phyloP scores from a whole-genome alignment of 495 filamentous ascomycete genomes.

The Xylaria venustula region DNA sequence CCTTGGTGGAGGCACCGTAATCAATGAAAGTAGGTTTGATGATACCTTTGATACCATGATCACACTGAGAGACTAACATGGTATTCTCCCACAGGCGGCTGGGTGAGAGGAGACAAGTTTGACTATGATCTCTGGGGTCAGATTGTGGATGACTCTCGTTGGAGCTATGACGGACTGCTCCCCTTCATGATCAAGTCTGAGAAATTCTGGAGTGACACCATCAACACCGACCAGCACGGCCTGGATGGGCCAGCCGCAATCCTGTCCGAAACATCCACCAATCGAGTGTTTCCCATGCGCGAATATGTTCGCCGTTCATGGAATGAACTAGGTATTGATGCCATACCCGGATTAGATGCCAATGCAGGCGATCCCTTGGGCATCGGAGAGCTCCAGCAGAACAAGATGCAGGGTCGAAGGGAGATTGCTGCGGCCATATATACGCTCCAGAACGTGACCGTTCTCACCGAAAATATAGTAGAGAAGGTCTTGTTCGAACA shows the following conservation, averaged over 20 bases:
- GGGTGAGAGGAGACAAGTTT: slow-evolving; percentile 33
- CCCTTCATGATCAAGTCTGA: slow-evolving; percentile 31
- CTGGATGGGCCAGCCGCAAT: slow-evolving; percentile 26
- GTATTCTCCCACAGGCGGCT: slow-evolving; percentile 25
- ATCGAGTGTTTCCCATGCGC: slow-evolving; percentile 32
- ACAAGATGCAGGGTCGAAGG: slow-evolving; percentile 31
- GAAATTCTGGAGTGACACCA: slow-evolving; percentile 9
- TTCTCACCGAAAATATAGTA: slow-evolving; percentile 30
- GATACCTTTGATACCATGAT: no score
- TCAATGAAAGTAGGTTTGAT: slow-evolving; percentile 14
- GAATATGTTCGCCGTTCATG: slow-evolving; percentile 25
- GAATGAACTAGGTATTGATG: slow-evolving; percentile 26
- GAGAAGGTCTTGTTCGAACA: slow-evolving; percentile 22
- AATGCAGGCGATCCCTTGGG: slow-evolving; percentile 33
- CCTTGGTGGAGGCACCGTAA: slow-evolving; percentile 33
- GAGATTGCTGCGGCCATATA: slow-evolving; percentile 34
- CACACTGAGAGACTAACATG: no score
- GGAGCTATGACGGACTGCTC: slow-evolving; percentile 36
- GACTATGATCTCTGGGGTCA: slow-evolving; percentile 43
- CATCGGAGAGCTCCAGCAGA: slow-evolving; percentile 31
- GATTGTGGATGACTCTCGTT: slow-evolving; percentile 32
- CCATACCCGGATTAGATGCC: slow-evolving; percentile 17
- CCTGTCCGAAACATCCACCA: slow-evolving; percentile 16
- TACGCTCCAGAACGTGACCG: slow-evolving; percentile 22
- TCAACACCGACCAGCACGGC: slow-evolving; percentile 21